phyloP scores from a whole-genome alignment of 75 land plant species.

The Isoetes taiwanensis region DNA sequence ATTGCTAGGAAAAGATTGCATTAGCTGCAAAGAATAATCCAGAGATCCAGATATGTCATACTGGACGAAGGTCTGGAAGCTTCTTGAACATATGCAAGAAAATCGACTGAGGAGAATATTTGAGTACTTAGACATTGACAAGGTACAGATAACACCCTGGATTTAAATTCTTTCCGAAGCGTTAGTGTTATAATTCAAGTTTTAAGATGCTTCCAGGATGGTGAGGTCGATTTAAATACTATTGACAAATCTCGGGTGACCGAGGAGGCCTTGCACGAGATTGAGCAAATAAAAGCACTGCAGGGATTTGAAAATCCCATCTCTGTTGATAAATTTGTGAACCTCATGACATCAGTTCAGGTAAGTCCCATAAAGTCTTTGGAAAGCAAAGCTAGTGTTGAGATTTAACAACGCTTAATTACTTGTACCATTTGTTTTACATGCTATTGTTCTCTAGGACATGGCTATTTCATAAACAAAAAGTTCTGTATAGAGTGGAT shows the following conservation, averaged over 20 bases:
- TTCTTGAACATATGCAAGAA: background rate
- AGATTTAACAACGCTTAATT: too few species aligned
- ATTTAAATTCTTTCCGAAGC: too few species aligned
- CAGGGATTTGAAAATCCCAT: background rate
- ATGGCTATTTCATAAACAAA: too few species aligned
- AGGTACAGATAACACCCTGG: too few species aligned
- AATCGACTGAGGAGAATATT: background rate
- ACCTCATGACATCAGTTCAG: background rate
- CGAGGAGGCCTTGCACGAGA: background rate
- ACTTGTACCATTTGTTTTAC: too few species aligned
- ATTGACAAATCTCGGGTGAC: background rate
- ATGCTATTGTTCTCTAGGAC: too few species aligned
- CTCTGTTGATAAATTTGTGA: background rate
- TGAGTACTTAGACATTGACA: background rate
- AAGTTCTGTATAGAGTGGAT: too few species aligned
- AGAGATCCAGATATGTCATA: background rate
- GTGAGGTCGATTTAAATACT: background rate
- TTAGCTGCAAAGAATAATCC: background rate
- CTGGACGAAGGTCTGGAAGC: background rate
- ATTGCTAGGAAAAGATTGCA: background rate
- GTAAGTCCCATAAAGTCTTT: too few species aligned
- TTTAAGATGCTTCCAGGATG: background rate
- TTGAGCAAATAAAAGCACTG: background rate
- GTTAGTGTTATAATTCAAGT: background rate
- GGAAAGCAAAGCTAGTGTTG: too few species aligned